Conservation (phyloP, 495 filamentous ascomycete genomes). For the Tuber aestivum region DNA sequence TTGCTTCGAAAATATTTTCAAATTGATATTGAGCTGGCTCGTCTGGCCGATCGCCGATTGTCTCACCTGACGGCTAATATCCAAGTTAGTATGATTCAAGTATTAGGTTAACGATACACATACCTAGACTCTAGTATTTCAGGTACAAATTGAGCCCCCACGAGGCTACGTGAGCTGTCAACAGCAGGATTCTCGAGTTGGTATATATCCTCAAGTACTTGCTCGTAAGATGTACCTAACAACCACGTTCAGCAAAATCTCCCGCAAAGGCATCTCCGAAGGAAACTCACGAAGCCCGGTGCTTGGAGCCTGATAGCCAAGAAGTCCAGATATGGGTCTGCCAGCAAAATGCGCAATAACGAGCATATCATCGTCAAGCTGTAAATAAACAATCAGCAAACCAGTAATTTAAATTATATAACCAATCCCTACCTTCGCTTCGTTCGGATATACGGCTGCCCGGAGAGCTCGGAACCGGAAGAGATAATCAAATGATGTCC, state of each 20-base stretch:
- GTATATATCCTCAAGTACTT: conserved; percentile 36
- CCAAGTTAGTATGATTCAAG: conserved; percentile 5
- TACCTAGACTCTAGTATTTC: conserved; percentile 33
- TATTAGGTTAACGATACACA: not conserved
- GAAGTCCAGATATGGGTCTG: conserved; percentile 28
- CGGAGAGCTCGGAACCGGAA: conserved; percentile 31
- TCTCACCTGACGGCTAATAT: conserved; percentile 19
- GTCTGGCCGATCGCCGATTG: conserved; percentile 38
- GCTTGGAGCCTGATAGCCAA: conserved; percentile 29
- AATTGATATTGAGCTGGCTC: conserved; percentile 38
- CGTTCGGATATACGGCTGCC: not conserved
- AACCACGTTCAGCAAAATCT: not conserved
- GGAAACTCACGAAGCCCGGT: conserved; percentile 13
- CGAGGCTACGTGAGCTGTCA: conserved; percentile 10
- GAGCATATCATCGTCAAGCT: conserved; percentile 28
- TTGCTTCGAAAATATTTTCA: conserved; percentile 38
- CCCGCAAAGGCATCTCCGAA: not conserved
- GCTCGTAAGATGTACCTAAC: conserved; percentile 31
- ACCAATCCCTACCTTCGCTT: not conserved
- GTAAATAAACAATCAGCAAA: not conserved
- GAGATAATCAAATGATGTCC: conserved; percentile 30
- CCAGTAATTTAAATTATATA: not conserved
- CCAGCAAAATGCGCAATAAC: conserved; percentile 37
- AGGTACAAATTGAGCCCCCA: conserved; percentile 19
- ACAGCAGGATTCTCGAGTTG: not conserved